Evolutionary conservation across 1,284 basidiomycete genomes (phyloP).

Genomic region (Coniferiporia sulphurascens): DNA sequence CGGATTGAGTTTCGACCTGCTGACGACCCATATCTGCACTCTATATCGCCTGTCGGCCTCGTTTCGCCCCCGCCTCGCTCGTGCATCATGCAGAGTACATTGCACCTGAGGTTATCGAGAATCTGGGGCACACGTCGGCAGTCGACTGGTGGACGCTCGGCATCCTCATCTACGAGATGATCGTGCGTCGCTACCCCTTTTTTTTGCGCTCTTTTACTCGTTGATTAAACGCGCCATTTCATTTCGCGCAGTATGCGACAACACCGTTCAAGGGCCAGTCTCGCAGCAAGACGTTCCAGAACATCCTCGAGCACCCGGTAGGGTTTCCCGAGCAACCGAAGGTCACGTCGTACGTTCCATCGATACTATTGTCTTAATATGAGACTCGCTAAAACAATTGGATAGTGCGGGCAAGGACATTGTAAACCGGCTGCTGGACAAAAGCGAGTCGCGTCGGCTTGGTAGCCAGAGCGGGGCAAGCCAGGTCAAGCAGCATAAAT

Average conservation of each 20-base stretch:
- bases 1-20: background rate
- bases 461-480: slow-evolving; percentile 93
- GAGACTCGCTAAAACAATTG: background rate
- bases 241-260: slow-evolving; percentile 73
- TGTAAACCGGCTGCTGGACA: slow-evolving; percentile 86
- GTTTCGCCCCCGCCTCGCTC: background rate
- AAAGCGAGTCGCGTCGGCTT: slow-evolving; percentile 85
- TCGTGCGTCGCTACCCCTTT: slow-evolving; percentile 69
- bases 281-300: slow-evolving; percentile 94
- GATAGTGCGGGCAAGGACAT: slow-evolving; percentile 81
- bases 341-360: slow-evolving; percentile 70
- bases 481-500: slow-evolving; percentile 98
- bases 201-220: slow-evolving; percentile 15
- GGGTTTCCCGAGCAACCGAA: slow-evolving; percentile 84
- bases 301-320: slow-evolving; percentile 87
- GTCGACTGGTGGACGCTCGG: slow-evolving; percentile 99
- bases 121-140: slow-evolving; percentile 94
- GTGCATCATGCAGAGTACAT: slow-evolving; percentile 75
- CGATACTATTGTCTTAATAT: background rate
- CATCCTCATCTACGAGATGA: slow-evolving; percentile 99
- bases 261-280: slow-evolving; percentile 98
- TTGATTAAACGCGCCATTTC: background rate
- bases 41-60: background rate
- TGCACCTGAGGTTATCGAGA: slow-evolving; percentile 97
- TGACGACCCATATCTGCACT: background rate